Evolutionary conservation across 495 filamentous ascomycete genomes (phyloP), one percentile per base, ranked within the genome.

Genomic region (Bathelium albidoporum): DNA sequence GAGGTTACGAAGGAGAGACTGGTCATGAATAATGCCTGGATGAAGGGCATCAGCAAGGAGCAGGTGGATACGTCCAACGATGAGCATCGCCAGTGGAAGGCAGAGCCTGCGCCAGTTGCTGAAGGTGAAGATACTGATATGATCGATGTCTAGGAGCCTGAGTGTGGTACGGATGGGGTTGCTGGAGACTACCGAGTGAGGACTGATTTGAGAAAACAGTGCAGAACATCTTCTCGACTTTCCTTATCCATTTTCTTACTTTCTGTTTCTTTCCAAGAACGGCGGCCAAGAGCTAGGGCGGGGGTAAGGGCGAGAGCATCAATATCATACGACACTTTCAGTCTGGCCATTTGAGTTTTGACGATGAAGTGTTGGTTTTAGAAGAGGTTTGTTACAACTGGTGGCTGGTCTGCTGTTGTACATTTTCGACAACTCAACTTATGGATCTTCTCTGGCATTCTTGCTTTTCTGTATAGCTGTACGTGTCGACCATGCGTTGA

Each of bases 1-100:
- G 83, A 89, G 63, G 76, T 78, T 63, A 86, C 89, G 72, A 79
- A 79, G 64, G 87, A 93, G 74, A 85, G 85, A 72, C 82, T 90
- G 62, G 79, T 91, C 22, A 84, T 85, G 68, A 91, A 90, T 71
- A 87, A 86, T 60, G 73, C 73, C 31, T 93, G 89, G 87, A 90
- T 91, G 77, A 85, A 85, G 66, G 85, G 80, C 12, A 71, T 87
- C 52, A 85, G 80, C 72, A 84, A 84, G 62, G 87, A 88, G 58
- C 81, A 89, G 59, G 88, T 91, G 43, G 84, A 90, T 63, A 81
- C 82, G 65, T 79, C 78, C 22, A 90, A 89, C 64, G 78, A 83
- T 65, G 80, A 80, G 2, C 90, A 84, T 20, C 63, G 61, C 58
- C 24, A 65, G 22, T 60, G 52, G 62, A 39, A 26, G 14, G 22